Conservation (phyloP, 192 early-diverging fungal species). For the Entomortierella chlamydospora region DNA sequence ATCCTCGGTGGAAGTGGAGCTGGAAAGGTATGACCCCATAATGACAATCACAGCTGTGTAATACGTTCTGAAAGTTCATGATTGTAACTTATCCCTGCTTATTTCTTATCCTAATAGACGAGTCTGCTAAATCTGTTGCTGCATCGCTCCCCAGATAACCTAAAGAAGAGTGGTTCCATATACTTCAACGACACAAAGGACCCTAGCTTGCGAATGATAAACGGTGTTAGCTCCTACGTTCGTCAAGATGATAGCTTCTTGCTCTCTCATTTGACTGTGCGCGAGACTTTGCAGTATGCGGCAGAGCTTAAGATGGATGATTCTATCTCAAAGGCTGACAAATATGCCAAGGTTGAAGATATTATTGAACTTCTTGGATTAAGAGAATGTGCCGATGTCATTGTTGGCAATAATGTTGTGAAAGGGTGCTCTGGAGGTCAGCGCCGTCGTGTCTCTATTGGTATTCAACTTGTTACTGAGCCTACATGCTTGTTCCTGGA, state of each 20-base stretch:
- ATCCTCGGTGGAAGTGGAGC: conserved; percentile 52
- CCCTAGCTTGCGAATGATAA: conserved; percentile 36
- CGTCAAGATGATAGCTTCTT: conserved; percentile 53
- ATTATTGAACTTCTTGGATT: conserved; percentile 49
- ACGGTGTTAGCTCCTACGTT: conserved; percentile 46
- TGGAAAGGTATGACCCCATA: conserved; percentile 28
- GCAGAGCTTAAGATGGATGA: conserved; percentile 74
- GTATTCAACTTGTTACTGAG: conserved; percentile 48
- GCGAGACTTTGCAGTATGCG: conserved; percentile 82
- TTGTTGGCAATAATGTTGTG: conserved; percentile 39
- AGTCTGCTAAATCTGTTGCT: conserved; percentile 39
- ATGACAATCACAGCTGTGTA: neutral
- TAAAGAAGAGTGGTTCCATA: conserved; percentile 33
- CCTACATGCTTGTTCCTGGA: conserved; percentile 51
- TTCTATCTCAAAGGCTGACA: conserved; percentile 20
- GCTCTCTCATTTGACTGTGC: conserved; percentile 76
- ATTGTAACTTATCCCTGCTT: no score
- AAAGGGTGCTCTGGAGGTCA: conserved; percentile 49
- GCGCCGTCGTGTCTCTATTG: conserved; percentile 49
- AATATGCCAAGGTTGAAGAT: conserved; percentile 43
- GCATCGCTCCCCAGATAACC: conserved; percentile 16
- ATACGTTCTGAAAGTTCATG: no score
- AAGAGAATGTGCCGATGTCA: conserved; percentile 50
- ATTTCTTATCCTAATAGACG: conserved; percentile 16
- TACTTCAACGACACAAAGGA: conserved; percentile 48